A percentile compares a stretch with the other conserved stretches of the same genome.
Evolutionary conservation across 208 protist species (phyloP).

Genomic region (Crithidia bombi): DNA sequence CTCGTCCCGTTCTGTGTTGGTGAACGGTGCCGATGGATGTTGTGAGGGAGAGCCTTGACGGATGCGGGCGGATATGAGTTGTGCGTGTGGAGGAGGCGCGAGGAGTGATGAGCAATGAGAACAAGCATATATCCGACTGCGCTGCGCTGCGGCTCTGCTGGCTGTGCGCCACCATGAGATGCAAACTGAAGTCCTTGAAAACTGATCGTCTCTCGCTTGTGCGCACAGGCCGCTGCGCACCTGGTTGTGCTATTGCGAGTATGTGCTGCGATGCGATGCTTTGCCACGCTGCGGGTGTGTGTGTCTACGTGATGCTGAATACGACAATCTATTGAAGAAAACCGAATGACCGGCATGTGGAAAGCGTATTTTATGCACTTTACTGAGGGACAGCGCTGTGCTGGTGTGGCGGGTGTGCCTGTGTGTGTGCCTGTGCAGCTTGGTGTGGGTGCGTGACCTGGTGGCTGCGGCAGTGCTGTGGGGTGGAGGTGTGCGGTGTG

Average conservation of each 20-base stretch:
- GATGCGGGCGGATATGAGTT: constrained; percentile 2
- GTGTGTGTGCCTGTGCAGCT: background rate
- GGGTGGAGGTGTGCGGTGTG: background rate
- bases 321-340: constrained; percentile 29
- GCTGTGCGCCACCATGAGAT: constrained; percentile 32
- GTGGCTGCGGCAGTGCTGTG: background rate
- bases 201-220: constrained; percentile 28
- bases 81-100: background rate
- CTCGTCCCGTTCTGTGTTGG: constrained; percentile 43
- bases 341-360: constrained; percentile 27
- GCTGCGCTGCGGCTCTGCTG: constrained; percentile 15
- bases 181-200: constrained; percentile 56
- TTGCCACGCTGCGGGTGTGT: background rate
- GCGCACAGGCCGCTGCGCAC: background rate
- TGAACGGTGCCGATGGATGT: constrained; percentile 42
- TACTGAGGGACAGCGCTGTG: constrained; percentile 13
- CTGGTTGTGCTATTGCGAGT: constrained; percentile 1
- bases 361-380: constrained; percentile 22
- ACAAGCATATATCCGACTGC: constrained; percentile 64
- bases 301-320: constrained; percentile 8
- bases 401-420: background rate
- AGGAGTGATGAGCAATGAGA: constrained; percentile 50
- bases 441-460: background rate
- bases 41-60: constrained; percentile 29
- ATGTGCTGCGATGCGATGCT: background rate